Percentiles rank a stretch among this genome's conserved stretches.
These are phyloP conservation scores for Calamus simplicifolius DNA, from an alignment of 176 grass and related monocot species.

Conservation along the genomic window DNA sequence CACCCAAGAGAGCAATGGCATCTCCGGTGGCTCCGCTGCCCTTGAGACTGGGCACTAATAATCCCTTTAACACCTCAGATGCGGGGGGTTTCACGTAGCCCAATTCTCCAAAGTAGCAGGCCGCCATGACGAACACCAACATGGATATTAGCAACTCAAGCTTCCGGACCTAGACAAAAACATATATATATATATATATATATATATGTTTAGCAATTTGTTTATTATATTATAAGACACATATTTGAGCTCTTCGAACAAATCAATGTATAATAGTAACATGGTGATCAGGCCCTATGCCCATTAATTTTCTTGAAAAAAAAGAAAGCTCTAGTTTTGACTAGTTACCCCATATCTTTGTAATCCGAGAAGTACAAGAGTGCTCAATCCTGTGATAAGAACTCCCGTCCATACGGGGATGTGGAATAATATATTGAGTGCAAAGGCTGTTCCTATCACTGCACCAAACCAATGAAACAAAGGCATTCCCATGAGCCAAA, in stretches of 20 bases:
- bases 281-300: too few species aligned
- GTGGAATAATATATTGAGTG: constrained; percentile 73
- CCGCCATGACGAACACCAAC: constrained; percentile 68
- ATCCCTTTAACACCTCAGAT: constrained; percentile 56
- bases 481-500: background rate
- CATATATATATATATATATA: too few species aligned
- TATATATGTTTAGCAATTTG: background rate
- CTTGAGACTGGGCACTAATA: constrained; percentile 62
- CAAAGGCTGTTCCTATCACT: constrained; percentile 81
- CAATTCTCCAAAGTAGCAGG: constrained; percentile 72
- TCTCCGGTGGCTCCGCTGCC: constrained; percentile 50
- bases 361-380: constrained; percentile 64
- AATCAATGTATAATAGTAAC: too few species aligned
- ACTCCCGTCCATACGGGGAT: constrained; percentile 85
- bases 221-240: background rate
- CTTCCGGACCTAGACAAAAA: constrained; percentile 39
- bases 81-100: constrained; percentile 71
- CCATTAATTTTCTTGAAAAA: background rate
- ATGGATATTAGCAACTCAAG: constrained; percentile 52
- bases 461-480: background rate
- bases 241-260: too few species aligned
- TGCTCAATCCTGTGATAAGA: constrained; percentile 83
- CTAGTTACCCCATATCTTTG: constrained; percentile 69
- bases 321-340: too few species aligned
- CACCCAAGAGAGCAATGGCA: constrained; percentile 76